Evolutionary conservation across 441 rosid species (phyloP).

Genomic region (Croton laevigatus): DNA sequence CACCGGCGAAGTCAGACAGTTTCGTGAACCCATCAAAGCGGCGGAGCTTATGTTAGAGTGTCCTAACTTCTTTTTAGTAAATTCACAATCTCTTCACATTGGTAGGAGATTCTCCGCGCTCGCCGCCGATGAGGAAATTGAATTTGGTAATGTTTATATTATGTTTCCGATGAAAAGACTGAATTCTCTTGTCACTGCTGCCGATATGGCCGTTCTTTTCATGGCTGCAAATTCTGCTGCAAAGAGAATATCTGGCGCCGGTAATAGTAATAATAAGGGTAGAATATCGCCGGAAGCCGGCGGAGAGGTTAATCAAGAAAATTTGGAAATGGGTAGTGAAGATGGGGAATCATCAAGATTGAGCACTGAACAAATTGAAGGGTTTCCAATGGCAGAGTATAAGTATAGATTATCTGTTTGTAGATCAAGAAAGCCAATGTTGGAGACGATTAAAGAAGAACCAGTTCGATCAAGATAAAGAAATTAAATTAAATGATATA

Average conservation of each 20-base stretch:
- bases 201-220: constrained; percentile 53
- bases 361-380: constrained; percentile 23
- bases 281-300: constrained; percentile 32
- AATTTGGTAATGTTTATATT: constrained; percentile 46
- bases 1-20: constrained; percentile 48
- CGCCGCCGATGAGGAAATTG: constrained; percentile 58
- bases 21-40: constrained; percentile 40
- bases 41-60: constrained; percentile 71
- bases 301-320: not conserved
- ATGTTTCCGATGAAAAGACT: constrained; percentile 58
- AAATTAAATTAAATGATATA: not conserved
- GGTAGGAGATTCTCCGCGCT: constrained; percentile 59
- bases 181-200: constrained; percentile 40
- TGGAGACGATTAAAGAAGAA: constrained; percentile 66
- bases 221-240: constrained; percentile 47
- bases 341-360: constrained; percentile 17
- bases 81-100: constrained; percentile 46
- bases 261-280: constrained; percentile 4
- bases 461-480: constrained; percentile 28
- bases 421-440: constrained; percentile 54
- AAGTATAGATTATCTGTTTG: constrained; percentile 39
- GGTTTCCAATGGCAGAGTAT: constrained; percentile 30
- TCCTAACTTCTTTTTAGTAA: constrained; percentile 45
- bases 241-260: constrained; percentile 35
- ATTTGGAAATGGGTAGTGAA: not conserved